phyloP scores from a whole-genome alignment of 129 eudicot species.

The Centrapalus pauciflorus region DNA sequence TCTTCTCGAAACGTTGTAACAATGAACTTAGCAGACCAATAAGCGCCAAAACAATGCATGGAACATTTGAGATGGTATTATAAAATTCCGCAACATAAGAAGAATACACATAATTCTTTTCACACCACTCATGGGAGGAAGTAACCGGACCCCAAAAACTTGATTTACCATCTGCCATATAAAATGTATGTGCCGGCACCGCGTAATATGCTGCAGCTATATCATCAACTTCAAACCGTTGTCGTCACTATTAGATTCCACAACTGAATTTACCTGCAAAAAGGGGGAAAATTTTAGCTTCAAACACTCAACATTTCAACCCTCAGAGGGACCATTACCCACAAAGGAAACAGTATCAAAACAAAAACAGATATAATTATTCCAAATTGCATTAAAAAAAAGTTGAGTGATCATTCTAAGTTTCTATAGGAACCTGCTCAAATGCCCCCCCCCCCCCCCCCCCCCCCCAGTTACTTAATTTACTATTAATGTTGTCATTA shows the following conservation, averaged over 20 bases:
- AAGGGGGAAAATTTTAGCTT: neutral
- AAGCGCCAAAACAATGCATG: conserved; percentile 47
- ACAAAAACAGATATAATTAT: neutral
- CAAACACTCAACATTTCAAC: neutral
- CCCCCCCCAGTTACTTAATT: neutral
- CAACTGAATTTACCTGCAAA: conserved; percentile 15
- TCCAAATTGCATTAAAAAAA: neutral
- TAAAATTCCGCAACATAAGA: conserved; percentile 45
- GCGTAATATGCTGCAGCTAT: conserved; percentile 2
- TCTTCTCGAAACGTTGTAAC: conserved; percentile 47
- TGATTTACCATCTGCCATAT: conserved; percentile 39
- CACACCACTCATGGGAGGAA: conserved; percentile 53
- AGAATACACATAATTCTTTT: conserved; percentile 44
- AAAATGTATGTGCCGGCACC: conserved; percentile 12
- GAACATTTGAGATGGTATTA: conserved; percentile 51
- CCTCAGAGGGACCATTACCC: neutral
- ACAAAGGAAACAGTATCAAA: neutral
- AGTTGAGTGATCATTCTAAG: neutral
- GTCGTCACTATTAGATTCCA: conserved; percentile 1
- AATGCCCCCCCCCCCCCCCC: neutral
- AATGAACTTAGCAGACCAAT: conserved; percentile 46
- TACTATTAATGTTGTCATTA: neutral
- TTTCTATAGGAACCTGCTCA: neutral
- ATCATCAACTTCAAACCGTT: conserved; percentile 17
- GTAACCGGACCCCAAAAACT: conserved; percentile 60